Base-by-base conservation (phyloP, 352 stramenopile species). In the Pythium biforme region DNA sequence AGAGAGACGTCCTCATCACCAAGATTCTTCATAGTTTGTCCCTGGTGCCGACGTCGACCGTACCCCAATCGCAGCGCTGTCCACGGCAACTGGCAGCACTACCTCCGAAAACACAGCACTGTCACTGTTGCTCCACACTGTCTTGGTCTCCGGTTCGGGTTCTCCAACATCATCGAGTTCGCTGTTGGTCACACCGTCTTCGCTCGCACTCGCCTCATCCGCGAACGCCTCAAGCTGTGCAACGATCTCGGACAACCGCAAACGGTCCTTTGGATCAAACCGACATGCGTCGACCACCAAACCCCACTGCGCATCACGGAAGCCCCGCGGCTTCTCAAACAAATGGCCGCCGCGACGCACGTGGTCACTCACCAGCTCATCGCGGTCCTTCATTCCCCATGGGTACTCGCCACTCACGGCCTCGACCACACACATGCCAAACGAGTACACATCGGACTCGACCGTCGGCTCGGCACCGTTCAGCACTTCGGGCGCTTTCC, bases 361-460 rank as follows among this genome's bases (percentile, higher is more conserved):
- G 8, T 41, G 15, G 14, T 23, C 29, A 8, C 20, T 37, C 27
- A 63, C 55, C 3, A 47, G n/a, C 19, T 49, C 20, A 23, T 55
- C 45, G 12, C 8, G 19, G n/a, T 53, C 54, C 1, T 23, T 4
- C 25, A 11, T 66, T 26, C 9, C 27, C 41, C 11, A 48, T 17
- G 27, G 55, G 33, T 39, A 55, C 29, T 41, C 25, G 25, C 58
- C 58, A 0, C 63, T 68, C 20, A 67, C 49, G 3, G 69, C 71
- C 52, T 78, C 74, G 41, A 79, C 54, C 3, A 68, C 55, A 31
- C 58, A 68, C 62, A 81, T 66, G 3, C 68, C 74, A 41, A 79
- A 70, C 29, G 74, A 50, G 39, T 74, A 77, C 2, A 77, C 61
- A n/a, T 82, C 57, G 9, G 70, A 70, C 27, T 29, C 45, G 0